A percentile compares a stretch with the other conserved stretches of the same genome.
These are phyloP conservation scores for Dactylellina drechsleri DNA, from an alignment of 2,329 filamentous ascomycete genomes.

Conservation along the genomic window DNA sequence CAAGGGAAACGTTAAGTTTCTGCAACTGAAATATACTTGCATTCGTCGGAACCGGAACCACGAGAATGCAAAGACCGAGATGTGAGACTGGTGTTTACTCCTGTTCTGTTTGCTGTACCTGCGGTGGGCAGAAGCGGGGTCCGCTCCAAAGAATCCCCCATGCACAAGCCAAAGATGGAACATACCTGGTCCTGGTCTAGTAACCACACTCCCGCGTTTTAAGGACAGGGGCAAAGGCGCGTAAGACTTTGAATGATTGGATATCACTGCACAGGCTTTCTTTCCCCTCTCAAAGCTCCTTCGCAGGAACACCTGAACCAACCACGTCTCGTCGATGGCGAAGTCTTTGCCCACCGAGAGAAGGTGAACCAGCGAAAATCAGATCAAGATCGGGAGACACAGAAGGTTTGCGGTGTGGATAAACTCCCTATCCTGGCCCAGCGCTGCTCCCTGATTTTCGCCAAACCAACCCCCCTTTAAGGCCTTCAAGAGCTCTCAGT, in stretches of 20 bases:
- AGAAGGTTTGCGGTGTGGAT: conserved; percentile 33
- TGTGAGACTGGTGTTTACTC: not conserved
- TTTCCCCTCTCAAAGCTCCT: conserved; percentile 41
- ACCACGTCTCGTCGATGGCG: conserved; percentile 48
- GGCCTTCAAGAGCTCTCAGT: conserved; percentile 38
- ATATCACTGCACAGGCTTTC: conserved; percentile 50
- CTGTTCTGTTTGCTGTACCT: conserved; percentile 4
- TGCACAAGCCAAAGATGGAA: conserved; percentile 51
- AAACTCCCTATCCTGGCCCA: conserved; percentile 24
- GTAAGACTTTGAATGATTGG: conserved; percentile 50
- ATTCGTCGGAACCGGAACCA: conserved; percentile 7
- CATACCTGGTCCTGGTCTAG: conserved; percentile 53
- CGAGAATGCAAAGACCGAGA: not conserved
- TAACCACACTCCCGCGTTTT: conserved; percentile 55
- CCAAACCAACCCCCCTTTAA: conserved; percentile 20
- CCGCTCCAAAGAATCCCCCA: conserved; percentile 36
- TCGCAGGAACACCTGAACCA: conserved; percentile 27
- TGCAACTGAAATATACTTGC: too few relatives aligned
- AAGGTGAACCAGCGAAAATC: conserved; percentile 52
- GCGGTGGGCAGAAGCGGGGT: conserved; percentile 47
- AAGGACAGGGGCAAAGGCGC: conserved; percentile 47
- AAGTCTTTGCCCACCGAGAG: conserved; percentile 43
- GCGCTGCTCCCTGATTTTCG: conserved; percentile 23
- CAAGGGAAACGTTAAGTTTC: too few relatives aligned
- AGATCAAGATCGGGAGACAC: conserved; percentile 55